Evolutionary conservation across 2,329 filamentous ascomycete species (phyloP), one percentile per base, ranked within the genome.

Genomic region (Penicillium sp.): DNA sequence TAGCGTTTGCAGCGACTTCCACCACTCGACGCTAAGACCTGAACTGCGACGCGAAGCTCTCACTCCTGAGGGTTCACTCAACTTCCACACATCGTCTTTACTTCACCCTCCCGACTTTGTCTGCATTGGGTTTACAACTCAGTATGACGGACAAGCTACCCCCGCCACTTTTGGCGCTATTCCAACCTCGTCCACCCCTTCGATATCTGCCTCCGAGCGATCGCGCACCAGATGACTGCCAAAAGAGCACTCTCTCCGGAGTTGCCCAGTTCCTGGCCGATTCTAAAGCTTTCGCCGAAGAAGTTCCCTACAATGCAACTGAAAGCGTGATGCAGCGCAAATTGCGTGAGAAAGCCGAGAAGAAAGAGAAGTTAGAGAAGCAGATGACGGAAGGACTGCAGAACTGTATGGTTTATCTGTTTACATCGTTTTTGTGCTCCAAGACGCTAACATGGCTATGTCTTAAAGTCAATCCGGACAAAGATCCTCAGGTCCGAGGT

Each of bases 101-200:
- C 16, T 31, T 29, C 54, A 53, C 60, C 31, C 31, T 37, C 34
- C 18, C 10, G 11, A 34, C 9, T 14, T 50, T 63, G 66, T 44
- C 66, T 63, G 53, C 60, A 64, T 11, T 50, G 48, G 39, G 37
- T 46, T 52, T 59, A 62, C 58, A 56, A 39, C 45, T 51, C 67
- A 79, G 66, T 60, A 99, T 97, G 94, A 97, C 94, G 49, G 93
- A 97, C 82, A 94, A 95, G 78, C 88, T 99, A 20, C 93, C 94
- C 56, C 90, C 89, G 54, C 93, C 96, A 73, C 84, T 97, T 57
- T 83, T 97, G 68, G 89, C 90, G 76, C 90, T 97, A 65, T 99
- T 99, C 79, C 90, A 93, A 77, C 90, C 94, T 72, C 90, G 94
- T 58, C 94, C 94, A 66, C 89, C 93, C 57, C 80, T 97, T 72